A percentile compares a stretch with the other conserved stretches of the same genome.
These are phyloP conservation scores for Heritiera littoralis DNA, from an alignment of 345 rosid species.

Conservation along the genomic window DNA sequence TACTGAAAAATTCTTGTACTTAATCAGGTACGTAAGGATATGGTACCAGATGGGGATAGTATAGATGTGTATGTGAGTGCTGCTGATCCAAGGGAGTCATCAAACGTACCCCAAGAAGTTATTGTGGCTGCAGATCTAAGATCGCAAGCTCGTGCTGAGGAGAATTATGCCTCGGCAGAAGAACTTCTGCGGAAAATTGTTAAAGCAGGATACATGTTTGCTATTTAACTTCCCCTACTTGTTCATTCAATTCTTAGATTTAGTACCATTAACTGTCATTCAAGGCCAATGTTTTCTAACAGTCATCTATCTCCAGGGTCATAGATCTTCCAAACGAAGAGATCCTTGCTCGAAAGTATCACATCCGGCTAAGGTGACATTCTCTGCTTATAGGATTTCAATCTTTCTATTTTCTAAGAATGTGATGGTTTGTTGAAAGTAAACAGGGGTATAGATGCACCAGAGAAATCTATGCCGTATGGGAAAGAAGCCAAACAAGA, in stretches of 20 bases:
- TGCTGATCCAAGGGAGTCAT: slow-evolving; percentile 58
- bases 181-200: slow-evolving; percentile 60
- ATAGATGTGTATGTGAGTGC: slow-evolving; percentile 66
- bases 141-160: slow-evolving; percentile 58
- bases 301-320: slow-evolving; percentile 33
- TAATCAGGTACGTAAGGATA: slow-evolving; percentile 71
- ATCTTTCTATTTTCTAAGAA: not conserved
- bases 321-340: slow-evolving; percentile 48
- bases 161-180: slow-evolving; percentile 62
- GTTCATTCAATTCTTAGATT: not conserved
- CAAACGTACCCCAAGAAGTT: slow-evolving; percentile 59
- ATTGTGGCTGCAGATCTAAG: slow-evolving; percentile 54
- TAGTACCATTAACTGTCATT: not conserved
- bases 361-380: slow-evolving; percentile 63
- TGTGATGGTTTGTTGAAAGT: slow-evolving; percentile 19
- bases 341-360: slow-evolving; percentile 72
- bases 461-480: slow-evolving; percentile 70
- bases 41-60: slow-evolving; percentile 83
- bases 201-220: slow-evolving; percentile 68
- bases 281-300: not conserved
- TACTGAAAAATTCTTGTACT: slow-evolving; percentile 10
- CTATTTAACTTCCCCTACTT: not conserved
- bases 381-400: not conserved
- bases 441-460: slow-evolving; percentile 89
- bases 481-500: slow-evolving; percentile 77